Evolutionary conservation across 2,329 filamentous ascomycete genomes (phyloP), one percentile per base, ranked within the genome.

Genomic region (Nigrospora oryzae): DNA sequence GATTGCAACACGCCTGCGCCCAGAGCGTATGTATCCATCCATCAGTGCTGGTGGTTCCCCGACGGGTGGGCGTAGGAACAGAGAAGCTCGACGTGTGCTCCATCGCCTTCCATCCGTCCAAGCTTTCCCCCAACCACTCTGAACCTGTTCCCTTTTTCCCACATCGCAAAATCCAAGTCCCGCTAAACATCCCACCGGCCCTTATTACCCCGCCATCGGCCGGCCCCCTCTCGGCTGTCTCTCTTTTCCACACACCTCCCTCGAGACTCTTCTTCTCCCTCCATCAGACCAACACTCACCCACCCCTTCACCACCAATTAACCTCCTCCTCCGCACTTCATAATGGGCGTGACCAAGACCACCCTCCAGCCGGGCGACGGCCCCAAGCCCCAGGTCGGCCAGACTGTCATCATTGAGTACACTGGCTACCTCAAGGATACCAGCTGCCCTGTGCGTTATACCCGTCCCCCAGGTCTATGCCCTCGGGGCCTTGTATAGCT

Each of bases 401-500:
- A 96, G 63, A 79, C 69, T 23, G 87, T 97, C 59, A 79, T 77
- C 60, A 95, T 97, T 61, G 81, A 93, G 69, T 97, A 97, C 76
- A 93, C 85, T 36, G 93, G 93, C 57, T 95, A 74, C 69, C 75
- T 97, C 51, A 86, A 84, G 68, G 83, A 94, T 59, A 59, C 70
- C 17, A 67, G 60, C 51, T 68, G 79, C 63, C 66, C 75, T 15
- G 73, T 28, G 7, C 23, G 23, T 28, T 28, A 10, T 28, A 7
- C 5, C 23, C 23, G 5, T 10, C 23, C 8, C 23, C 23, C 7
- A 5, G 10, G 23, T 10, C 23, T 7, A 28, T 7, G 23, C 5
- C 23, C 23, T 2, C 23, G 5, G 23, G 5, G 23, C 23, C 23
- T 28, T 7, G 5, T 10, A 7, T 10, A 28, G 23, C 23, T 28